Evolutionary conservation across 2,329 filamentous ascomycete genomes (phyloP).

Genomic region (Monilinia aucupariae): DNA sequence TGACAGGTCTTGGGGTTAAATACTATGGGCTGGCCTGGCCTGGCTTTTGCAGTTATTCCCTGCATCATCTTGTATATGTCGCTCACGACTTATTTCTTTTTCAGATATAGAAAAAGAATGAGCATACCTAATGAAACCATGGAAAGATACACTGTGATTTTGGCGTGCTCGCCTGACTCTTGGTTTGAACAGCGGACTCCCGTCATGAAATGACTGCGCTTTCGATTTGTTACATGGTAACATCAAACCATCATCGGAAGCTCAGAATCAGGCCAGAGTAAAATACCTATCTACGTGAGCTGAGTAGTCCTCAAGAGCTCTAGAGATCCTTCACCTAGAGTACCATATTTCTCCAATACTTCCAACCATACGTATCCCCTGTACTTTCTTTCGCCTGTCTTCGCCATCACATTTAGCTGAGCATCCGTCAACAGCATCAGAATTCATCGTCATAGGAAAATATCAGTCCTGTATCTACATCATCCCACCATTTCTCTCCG

Average conservation of each 20-base stretch:
- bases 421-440: background rate
- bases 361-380: no score
- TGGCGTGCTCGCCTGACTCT: background rate
- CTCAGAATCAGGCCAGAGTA: no score
- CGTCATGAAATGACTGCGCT: background rate
- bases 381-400: no score
- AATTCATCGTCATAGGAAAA: background rate
- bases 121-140: slow-evolving; percentile 12
- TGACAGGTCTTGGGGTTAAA: slow-evolving; percentile 8
- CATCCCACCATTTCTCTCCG: background rate
- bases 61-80: slow-evolving; percentile 16
- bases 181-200: background rate
- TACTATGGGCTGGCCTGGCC: slow-evolving; percentile 6
- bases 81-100: slow-evolving; percentile 10
- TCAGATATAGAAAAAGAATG: slow-evolving; percentile 1
- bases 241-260: no score
- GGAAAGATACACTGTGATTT: background rate
- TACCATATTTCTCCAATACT: no score
- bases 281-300: no score
- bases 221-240: background rate
- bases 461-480: background rate
- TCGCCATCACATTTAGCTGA: no score
- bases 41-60: slow-evolving; percentile 2
- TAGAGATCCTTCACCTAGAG: no score
- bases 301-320: no score